phyloP scores from a whole-genome alignment of 306 rosid genomes.

The Sicyos edulis region DNA sequence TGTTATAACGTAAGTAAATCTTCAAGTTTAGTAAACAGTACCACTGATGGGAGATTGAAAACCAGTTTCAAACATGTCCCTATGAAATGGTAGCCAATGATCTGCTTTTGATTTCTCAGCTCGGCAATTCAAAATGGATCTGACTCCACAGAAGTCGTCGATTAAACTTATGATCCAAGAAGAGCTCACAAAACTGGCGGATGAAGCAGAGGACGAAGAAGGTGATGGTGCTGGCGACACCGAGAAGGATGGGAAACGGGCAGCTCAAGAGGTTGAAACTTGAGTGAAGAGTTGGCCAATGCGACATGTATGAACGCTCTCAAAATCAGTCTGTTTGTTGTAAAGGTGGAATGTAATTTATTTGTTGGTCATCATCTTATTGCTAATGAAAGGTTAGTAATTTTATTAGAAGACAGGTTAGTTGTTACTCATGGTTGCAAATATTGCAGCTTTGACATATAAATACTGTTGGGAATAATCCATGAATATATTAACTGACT shows the following conservation, averaged over 20 bases:
- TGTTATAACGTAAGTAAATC: background rate
- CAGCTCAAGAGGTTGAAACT: slow-evolving; percentile 52
- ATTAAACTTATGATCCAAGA: slow-evolving; percentile 87
- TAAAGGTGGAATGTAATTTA: slow-evolving; percentile 21
- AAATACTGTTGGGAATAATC: slow-evolving; percentile 20
- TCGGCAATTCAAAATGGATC: slow-evolving; percentile 51
- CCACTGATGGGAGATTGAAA: background rate
- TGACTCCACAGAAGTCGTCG: slow-evolving; percentile 61
- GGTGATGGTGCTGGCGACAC: slow-evolving; percentile 37
- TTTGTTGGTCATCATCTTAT: slow-evolving; percentile 5
- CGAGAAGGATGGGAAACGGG: slow-evolving; percentile 44
- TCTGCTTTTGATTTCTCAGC: slow-evolving; percentile 45
- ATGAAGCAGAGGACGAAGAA: slow-evolving; percentile 67
- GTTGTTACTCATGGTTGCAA: slow-evolving; percentile 25
- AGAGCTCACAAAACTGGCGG: slow-evolving; percentile 88
- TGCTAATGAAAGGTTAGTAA: slow-evolving; percentile 11
- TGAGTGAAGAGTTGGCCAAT: slow-evolving; percentile 30
- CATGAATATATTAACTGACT: slow-evolving; percentile 16
- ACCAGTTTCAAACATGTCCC: background rate
- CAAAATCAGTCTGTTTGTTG: slow-evolving; percentile 14
- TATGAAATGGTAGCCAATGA: background rate
- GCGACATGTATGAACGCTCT: slow-evolving; percentile 21
- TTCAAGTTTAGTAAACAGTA: too few relatives aligned
- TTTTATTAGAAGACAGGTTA: slow-evolving; percentile 7
- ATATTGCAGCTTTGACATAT: slow-evolving; percentile 32